Evolutionary conservation across 163 green algal genomes (phyloP).

Genomic region (Scenedesmus sp.): DNA sequence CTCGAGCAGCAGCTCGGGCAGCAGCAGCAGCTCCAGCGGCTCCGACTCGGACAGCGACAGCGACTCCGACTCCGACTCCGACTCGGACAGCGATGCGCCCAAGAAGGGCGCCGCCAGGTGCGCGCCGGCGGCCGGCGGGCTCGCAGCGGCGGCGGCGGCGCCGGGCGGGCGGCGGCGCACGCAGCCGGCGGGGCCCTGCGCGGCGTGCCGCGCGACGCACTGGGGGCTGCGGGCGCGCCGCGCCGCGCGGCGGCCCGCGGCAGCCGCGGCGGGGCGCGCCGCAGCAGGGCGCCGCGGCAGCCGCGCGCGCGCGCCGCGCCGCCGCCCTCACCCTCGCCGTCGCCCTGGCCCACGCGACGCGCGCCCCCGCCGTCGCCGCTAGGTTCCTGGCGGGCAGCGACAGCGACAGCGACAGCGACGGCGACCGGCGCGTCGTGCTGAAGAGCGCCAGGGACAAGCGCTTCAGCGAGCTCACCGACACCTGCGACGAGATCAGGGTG

Average conservation of each 20-base stretch:
- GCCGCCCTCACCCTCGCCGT: background rate
- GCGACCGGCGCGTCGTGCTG: slow-evolving; percentile 86
- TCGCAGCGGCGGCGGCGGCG: background rate
- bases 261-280: too few relatives aligned
- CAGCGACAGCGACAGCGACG: slow-evolving; percentile 81
- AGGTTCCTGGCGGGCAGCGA: slow-evolving; percentile 81
- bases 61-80: slow-evolving; percentile 63
- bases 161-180: background rate
- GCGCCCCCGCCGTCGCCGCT: too few relatives aligned
- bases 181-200: too few relatives aligned
- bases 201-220: too few relatives aligned
- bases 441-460: slow-evolving; percentile 90
- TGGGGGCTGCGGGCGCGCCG: too few relatives aligned
- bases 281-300: background rate
- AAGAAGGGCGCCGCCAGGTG: slow-evolving; percentile 55
- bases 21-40: slow-evolving; percentile 35
- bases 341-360: too few relatives aligned
- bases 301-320: background rate
- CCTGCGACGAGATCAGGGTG: slow-evolving; percentile 90
- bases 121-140: background rate
- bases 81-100: slow-evolving; percentile 57
- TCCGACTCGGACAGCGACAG: slow-evolving; percentile 44
- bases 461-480: slow-evolving; percentile 84
- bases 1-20: slow-evolving; percentile 36
- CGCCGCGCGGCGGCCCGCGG: background rate